phyloP scores from a whole-genome alignment of 1,284 basidiomycete genomes.

The Leucoagaricus sp. region DNA sequence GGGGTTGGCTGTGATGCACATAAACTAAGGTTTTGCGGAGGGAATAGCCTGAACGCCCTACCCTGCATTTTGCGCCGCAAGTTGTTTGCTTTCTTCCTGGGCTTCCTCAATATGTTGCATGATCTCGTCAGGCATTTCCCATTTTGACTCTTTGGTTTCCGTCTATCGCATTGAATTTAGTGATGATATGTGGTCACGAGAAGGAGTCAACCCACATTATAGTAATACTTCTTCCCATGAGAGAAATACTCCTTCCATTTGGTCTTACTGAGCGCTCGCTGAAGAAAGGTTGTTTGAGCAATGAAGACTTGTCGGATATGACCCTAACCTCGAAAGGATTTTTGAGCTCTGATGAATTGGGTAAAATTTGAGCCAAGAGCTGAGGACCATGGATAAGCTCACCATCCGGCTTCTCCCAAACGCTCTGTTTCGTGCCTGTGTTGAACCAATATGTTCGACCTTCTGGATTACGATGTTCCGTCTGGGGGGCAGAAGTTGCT shows the following conservation, averaged over 20 bases:
- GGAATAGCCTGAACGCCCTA: not conserved
- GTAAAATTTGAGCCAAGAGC: too few relatives aligned
- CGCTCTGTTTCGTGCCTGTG: conserved; percentile 73
- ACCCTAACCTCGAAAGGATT: conserved; percentile 80
- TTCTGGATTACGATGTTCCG: conserved; percentile 81
- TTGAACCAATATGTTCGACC: conserved; percentile 90
- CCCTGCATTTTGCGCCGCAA: conserved; percentile 14
- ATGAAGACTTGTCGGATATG: not conserved
- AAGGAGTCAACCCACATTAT: conserved; percentile 60
- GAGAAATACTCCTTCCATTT: conserved; percentile 94
- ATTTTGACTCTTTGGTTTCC: conserved; percentile 87
- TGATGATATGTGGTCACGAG: not conserved
- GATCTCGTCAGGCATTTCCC: conserved; percentile 93
- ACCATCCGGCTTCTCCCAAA: conserved; percentile 90
- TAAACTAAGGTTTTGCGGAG: not conserved
- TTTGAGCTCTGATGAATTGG: conserved; percentile 83
- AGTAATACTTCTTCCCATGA: conserved; percentile 90
- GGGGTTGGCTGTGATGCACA: conserved; percentile 15
- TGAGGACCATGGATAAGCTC: conserved; percentile 20
- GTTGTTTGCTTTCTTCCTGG: conserved; percentile 63
- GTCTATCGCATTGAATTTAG: conserved; percentile 46
- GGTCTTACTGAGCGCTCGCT: conserved; percentile 85
- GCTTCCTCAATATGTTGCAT: conserved; percentile 79
- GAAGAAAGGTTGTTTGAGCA: conserved; percentile 8
- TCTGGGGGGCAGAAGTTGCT: conserved; percentile 39